Evolutionary conservation across 2,329 filamentous ascomycete genomes (phyloP).

Genomic region (Cryoendolithus antarcticus): DNA sequence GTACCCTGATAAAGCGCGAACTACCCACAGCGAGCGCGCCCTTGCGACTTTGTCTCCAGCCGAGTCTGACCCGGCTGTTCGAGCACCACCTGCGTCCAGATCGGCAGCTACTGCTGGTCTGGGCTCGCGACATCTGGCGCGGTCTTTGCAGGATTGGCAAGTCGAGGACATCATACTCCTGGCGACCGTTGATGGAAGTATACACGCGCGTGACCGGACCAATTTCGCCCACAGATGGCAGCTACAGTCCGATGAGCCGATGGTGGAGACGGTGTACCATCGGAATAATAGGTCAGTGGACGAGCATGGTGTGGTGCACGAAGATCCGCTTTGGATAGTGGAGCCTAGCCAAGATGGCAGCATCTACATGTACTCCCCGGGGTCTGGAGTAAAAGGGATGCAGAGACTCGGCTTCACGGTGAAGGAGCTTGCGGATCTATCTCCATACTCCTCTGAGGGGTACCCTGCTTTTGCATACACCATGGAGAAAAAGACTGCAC

Average conservation of each 20-base stretch:
- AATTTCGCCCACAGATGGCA: conserved; percentile 79
- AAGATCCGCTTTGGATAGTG: conserved; percentile 89
- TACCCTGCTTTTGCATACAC: conserved; percentile 77
- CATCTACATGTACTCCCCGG: conserved; percentile 75
- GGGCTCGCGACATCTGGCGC: conserved; percentile 80
- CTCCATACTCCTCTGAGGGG: conserved; percentile 58
- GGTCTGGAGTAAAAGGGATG: conserved; percentile 42
- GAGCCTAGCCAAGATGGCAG: conserved; percentile 80
- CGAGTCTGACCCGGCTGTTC: conserved; percentile 59
- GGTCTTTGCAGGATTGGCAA: conserved; percentile 98
- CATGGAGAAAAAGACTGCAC: conserved; percentile 77
- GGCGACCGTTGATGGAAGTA: conserved; percentile 97
- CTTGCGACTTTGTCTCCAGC: conserved; percentile 96
- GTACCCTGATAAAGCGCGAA: conserved; percentile 17
- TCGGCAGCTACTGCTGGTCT: conserved; percentile 45
- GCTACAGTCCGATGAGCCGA: conserved; percentile 69
- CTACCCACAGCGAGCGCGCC: conserved; percentile 66
- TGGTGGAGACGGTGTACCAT: conserved; percentile 82
- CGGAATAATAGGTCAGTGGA: conserved; percentile 53
- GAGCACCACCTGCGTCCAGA: conserved; percentile 67
- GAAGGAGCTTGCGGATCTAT: conserved; percentile 70
- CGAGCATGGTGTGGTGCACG: conserved; percentile 51
- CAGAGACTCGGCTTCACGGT: conserved; percentile 60
- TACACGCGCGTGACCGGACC: conserved; percentile 81
- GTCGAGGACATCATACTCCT: conserved; percentile 99